Conservation (phyloP, 2,329 filamentous ascomycete species). For the Diplodia scrobiculata region DNA sequence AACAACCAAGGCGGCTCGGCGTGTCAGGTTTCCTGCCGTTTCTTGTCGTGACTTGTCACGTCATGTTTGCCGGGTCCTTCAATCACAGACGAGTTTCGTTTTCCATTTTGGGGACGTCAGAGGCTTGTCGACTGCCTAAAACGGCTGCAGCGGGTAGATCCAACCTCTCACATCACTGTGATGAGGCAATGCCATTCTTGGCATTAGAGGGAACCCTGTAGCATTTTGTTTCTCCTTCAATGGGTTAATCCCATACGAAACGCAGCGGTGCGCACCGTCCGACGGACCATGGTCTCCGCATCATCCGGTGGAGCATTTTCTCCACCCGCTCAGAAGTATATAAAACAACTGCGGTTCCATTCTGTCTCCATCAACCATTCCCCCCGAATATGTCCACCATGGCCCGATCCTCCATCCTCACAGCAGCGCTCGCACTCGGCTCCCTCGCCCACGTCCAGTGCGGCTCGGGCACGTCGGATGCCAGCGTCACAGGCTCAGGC, state of each 20-base stretch:
- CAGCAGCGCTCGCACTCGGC: constrained; percentile 49
- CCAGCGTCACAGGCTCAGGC: constrained; percentile 52
- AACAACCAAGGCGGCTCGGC: constrained; percentile 10
- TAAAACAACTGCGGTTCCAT: not conserved
- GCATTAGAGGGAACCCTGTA: not conserved
- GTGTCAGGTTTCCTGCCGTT: constrained; percentile 14
- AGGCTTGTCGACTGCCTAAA: too few relatives aligned
- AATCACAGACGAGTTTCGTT: not conserved
- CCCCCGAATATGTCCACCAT: constrained; percentile 36
- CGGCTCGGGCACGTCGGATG: constrained; percentile 53
- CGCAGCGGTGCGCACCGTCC: not conserved
- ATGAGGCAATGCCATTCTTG: too few relatives aligned
- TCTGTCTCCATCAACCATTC: not conserved
- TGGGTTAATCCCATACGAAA: not conserved
- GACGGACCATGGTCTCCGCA: constrained; percentile 1
- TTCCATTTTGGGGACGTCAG: too few relatives aligned
- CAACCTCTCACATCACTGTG: too few relatives aligned
- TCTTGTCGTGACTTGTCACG: not conserved
- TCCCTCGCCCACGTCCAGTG: constrained; percentile 50
- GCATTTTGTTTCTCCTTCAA: constrained; percentile 7
- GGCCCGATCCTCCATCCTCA: constrained; percentile 44
- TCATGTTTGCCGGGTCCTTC: not conserved
- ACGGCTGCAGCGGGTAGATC: too few relatives aligned
- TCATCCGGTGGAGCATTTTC: not conserved
- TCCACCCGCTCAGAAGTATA: constrained; percentile 1